A percentile compares a stretch with the other conserved stretches of the same genome.
Evolutionary conservation across 2,329 filamentous ascomycete genomes (phyloP).

Genomic region (Fusarium chaquense): DNA sequence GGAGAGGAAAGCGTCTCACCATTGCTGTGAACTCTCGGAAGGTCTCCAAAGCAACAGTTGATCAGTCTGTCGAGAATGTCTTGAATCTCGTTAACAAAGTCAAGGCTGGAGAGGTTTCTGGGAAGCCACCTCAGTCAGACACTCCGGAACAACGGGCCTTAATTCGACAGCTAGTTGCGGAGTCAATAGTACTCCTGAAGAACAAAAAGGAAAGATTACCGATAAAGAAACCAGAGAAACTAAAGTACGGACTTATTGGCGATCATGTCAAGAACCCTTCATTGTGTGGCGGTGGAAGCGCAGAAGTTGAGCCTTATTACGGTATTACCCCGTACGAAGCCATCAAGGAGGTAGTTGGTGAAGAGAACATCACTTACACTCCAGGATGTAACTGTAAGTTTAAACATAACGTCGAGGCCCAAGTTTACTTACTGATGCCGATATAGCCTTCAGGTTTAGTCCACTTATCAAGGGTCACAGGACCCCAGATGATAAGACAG

Average conservation of each 20-base stretch:
- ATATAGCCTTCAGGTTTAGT: constrained; percentile 33
- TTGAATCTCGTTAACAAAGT: constrained; percentile 34
- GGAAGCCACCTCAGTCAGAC: constrained; percentile 11
- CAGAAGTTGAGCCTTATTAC: constrained; percentile 52
- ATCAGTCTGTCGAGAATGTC: constrained; percentile 45
- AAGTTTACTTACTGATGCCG: background rate
- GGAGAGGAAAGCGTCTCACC: constrained; percentile 42
- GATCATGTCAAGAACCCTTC: constrained; percentile 56
- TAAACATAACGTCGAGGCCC: accelerated
- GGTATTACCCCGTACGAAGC: constrained; percentile 51
- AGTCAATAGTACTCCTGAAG: constrained; percentile 31
- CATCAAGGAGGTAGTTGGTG: constrained; percentile 43
- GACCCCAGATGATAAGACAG: background rate
- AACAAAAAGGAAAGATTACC: constrained; percentile 13
- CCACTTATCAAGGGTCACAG: constrained; percentile 29
- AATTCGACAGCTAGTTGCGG: constrained; percentile 28
- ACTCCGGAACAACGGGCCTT: constrained; percentile 28
- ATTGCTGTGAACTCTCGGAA: constrained; percentile 46
- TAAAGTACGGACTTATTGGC: constrained; percentile 54
- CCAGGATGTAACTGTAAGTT: constrained; percentile 40
- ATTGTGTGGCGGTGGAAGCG: constrained; percentile 52
- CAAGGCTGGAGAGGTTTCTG: constrained; percentile 1
- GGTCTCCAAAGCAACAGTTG: constrained; percentile 36
- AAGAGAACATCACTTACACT: constrained; percentile 34
- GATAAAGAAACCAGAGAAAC: constrained; percentile 28